Conservation (phyloP, 345 rosid species). For the Corymbia maculata region DNA sequence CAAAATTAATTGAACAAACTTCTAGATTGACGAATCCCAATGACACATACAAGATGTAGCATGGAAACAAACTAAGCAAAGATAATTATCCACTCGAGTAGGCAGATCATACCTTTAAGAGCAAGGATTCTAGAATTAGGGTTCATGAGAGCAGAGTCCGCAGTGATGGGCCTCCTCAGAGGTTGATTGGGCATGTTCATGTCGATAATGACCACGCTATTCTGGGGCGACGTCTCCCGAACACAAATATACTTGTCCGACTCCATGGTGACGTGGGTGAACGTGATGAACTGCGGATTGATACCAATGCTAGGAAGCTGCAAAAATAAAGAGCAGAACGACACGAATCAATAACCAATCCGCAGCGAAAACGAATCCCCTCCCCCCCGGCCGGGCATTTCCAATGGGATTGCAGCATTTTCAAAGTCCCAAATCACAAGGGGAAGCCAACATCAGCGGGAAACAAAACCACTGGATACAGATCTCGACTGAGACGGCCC, state of each 20-base stretch:
- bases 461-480: not conserved
- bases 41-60: not conserved
- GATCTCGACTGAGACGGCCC: not conserved
- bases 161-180: slow-evolving; percentile 73
- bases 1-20: not conserved
- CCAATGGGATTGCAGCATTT: not conserved
- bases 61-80: not conserved
- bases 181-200: slow-evolving; percentile 89
- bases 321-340: not conserved
- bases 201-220: slow-evolving; percentile 71
- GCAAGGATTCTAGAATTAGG: slow-evolving; percentile 41
- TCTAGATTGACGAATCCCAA: not conserved
- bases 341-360: not conserved
- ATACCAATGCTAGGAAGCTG: slow-evolving; percentile 79
- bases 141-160: slow-evolving; percentile 78
- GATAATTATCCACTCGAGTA: not conserved
- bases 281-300: slow-evolving; percentile 65
- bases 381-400: not conserved
- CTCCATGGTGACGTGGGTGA: slow-evolving; percentile 80
- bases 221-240: slow-evolving; percentile 80
- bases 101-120: slow-evolving; percentile 19
- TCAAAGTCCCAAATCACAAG: no score
- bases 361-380: not conserved
- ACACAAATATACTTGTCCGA: slow-evolving; percentile 87
- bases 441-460: not conserved